Base-by-base conservation (phyloP, 2,329 filamentous ascomycete genomes). In the Monosporascus sp. region DNA sequence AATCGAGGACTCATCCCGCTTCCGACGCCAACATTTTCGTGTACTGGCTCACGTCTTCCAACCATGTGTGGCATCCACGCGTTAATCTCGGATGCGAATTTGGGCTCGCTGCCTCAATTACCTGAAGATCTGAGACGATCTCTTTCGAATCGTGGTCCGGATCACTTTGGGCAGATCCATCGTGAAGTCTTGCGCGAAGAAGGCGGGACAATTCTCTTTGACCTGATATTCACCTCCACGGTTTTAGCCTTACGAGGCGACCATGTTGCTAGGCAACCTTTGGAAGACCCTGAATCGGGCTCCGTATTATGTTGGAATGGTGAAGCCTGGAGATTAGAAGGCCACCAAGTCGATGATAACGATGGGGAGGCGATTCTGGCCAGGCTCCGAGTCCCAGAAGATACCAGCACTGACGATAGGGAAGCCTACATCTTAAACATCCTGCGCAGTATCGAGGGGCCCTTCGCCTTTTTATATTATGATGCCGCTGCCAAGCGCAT, bases 301-400 rank as follows among this genome's bases (percentile, higher is more conserved):
- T 90, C 86, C 1, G 75, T 89, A 1, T 77, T 99, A 2, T 97
- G 93, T 77, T 99, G 94, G 94, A 99, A 99, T 65, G 94, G 94
- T 44, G 94, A 99, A 68, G 93, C 91, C 1, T 99, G 94, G 94
- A 86, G 81, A 53, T 78, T 96, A 48, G 72, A 70, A 8, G 78
- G 77, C 36, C 62, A 78, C 9, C 62, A 68, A 1, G 75, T 96
- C n/a, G 54, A 64, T 6, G 88, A 84, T 53, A 97, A 96, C 65
- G 94, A 99, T 70, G 89, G 89, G 3, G 79, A 86, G 62, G 72
- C 74, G 6, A 75, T 97, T 18, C 85, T 93, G 63, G 65, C 20
- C 62, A 72, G 53, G 74, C 79, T 61, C 66, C 67, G 59, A 49
- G 56, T 60, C 36, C 54, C 55, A 6, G 54, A 59, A 57, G 58